Conservation (phyloP, 768 basidiomycete genomes). For the Serendipita sp. region DNA sequence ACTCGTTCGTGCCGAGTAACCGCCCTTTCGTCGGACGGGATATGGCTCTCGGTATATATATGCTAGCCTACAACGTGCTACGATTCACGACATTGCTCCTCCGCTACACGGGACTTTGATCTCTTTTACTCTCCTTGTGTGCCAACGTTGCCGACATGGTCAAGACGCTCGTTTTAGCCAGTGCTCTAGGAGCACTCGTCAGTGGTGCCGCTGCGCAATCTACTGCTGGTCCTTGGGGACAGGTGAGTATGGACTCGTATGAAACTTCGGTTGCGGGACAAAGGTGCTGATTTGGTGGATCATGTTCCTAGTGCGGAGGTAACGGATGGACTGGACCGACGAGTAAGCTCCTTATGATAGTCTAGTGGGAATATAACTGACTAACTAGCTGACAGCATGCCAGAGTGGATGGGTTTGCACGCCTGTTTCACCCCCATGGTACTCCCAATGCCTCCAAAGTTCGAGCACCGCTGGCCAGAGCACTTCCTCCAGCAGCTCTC, state of each 20-base stretch:
- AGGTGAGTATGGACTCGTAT: not conserved
- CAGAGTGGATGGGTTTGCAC: conserved; percentile 5
- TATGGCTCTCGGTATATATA: not conserved
- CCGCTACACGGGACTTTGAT: not conserved
- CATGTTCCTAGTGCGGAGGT: not conserved
- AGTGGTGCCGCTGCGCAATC: not conserved
- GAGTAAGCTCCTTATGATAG: not conserved
- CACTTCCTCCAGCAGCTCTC: not conserved
- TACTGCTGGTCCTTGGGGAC: not conserved
- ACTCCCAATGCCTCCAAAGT: not conserved
- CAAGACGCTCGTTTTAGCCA: not conserved
- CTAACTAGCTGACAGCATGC: not conserved
- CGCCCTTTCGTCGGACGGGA: not conserved
- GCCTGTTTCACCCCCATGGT: not conserved
- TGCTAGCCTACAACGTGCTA: not conserved
- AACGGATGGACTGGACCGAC: not conserved
- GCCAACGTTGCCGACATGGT: not conserved
- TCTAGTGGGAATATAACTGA: no score
- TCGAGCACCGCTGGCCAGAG: not conserved
- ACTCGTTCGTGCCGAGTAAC: not conserved
- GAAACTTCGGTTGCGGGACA: no score
- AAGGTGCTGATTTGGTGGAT: not conserved
- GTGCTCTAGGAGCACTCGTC: not conserved
- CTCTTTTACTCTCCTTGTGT: no score
- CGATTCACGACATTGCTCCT: not conserved